Base-by-base conservation (phyloP, 345 rosid species). In the Eucalyptus shirleyi region DNA sequence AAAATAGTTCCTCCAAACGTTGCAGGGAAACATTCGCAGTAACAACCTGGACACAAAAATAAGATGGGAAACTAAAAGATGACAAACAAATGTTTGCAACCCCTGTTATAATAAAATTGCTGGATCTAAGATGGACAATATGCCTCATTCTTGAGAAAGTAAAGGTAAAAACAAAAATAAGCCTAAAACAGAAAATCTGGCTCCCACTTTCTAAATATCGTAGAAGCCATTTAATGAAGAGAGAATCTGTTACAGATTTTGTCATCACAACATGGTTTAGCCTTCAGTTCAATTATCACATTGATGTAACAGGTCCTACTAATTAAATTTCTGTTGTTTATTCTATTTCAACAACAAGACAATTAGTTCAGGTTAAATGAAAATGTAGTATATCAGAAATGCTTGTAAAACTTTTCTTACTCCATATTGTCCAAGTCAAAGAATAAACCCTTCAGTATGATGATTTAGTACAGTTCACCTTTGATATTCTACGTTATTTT, bases 11-110 rank as follows among this genome's bases (percentile, higher is more conserved):
- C 91, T 98, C 96, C 90, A 98, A 88, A 59, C 99, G 99, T 93
- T 97, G 97, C 83, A 96, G 92, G 47, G 99, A 98, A 88, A 97
- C 95, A 92, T 97, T 96, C 87, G 99, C 99, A 90, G 92, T 96
- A 51, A 96, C 99, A 90, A 94, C 99, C 99, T 97, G 93, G 86
- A 92, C 89, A 87, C 89, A 89, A 42, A 26, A 72, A 86, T 32
- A 83, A 69, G 26, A 81, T 62, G 49, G 88, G 62, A 88, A 5
- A 49, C 30, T 56, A 87, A 87, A 30, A 65, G 60, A 65, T 86
- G 82, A 72, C 26, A 12, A 34, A 86, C 77, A 87, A 83, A 83
- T 53, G 47, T 45, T 26, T 30, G 40, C 30, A 89, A 86, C 42
- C 53, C 50, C 72, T n/a, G 8, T 88, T n/a, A 50, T 30, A 14